Evolutionary conservation across 805 yeast species (phyloP), one percentile per base, ranked within the genome.

Genomic region (Teunomyces lycoperdinae): DNA sequence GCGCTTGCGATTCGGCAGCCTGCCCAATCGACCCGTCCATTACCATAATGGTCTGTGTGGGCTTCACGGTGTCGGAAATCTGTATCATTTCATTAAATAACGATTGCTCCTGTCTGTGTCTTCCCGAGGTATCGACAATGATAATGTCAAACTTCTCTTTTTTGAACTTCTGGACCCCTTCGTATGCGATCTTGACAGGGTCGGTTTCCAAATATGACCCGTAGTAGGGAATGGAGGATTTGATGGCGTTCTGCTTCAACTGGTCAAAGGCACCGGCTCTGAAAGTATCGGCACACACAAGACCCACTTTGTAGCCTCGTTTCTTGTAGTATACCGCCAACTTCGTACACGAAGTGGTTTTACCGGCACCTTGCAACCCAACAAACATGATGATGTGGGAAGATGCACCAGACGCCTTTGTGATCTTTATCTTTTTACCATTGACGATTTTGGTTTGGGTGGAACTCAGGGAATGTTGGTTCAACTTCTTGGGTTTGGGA

Each of bases 211-310:
- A 83, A 67, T 94, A 94, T 5, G 96, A 87, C 58, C 99, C 99
- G 66, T 83, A 92, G 68, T 82, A 92, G 40, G 99, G 98, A 47
- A 92, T 89, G 57, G 86, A 83, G 1, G 99, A 95, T 72, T 89
- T 89, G 46, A 92, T 89, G 20, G 99, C 98, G 68, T 92, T 92
- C 70, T 92, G 99, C 66, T 94, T 92, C 69, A 92, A 79, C 76
- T 92, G 99, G 70, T 92, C 99, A 74, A 92, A 92, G 2, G 99
- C 99, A 78, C 99, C 99, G 32, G 99, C 99, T 78, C 99, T 84
- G 77, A 92, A 94, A 28, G 99, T 94, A 74, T 94, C 99, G 1
- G 99, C 99, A 80, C 99, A 94, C 24, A 94, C 98, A 63, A 94
- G 75, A 45, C 98, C 98, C 42, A 89, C 96, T 64, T 90, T 91